Percentiles rank a stretch among this genome's conserved stretches.
Conservation (phyloP, 306 rosid species). For the Prunus davidiana region DNA sequence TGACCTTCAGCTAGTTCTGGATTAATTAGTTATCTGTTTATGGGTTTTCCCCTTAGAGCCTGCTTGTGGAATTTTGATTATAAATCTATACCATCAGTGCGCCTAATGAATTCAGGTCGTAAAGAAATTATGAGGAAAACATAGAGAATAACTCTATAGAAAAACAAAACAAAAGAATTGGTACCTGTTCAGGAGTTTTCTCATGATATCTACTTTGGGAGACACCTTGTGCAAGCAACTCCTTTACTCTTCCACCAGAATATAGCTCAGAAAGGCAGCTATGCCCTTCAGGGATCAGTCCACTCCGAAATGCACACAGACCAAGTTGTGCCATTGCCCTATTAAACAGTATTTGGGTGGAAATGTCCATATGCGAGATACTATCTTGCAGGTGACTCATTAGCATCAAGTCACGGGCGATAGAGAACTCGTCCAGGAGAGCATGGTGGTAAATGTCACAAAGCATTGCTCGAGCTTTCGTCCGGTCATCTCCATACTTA, state of each 20-base stretch:
- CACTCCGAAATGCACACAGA: slow-evolving; percentile 75
- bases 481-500: slow-evolving; percentile 83
- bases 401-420: slow-evolving; percentile 78
- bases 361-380: slow-evolving; percentile 85
- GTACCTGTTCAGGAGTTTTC: slow-evolving; percentile 97
- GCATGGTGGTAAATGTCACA: slow-evolving; percentile 96
- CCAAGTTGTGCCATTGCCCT: slow-evolving; percentile 95
- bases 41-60: not conserved
- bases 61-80: not conserved
- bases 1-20: not conserved
- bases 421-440: slow-evolving; percentile 69
- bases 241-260: slow-evolving; percentile 95
- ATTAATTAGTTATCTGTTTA: too few species aligned
- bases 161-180: not conserved
- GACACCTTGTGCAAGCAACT: slow-evolving; percentile 95
- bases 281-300: slow-evolving; percentile 74
- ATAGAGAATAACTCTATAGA: not conserved
- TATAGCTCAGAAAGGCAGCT: slow-evolving; percentile 86
- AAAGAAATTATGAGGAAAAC: not conserved
- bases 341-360: slow-evolving; percentile 88
- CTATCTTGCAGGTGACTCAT: slow-evolving; percentile 97
- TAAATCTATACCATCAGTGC: not conserved
- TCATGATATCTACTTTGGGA: slow-evolving; percentile 90
- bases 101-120: not conserved
- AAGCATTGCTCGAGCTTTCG: slow-evolving; percentile 94